Percentiles rank a stretch among this genome's conserved stretches.
Conservation (phyloP, 495 filamentous ascomycete genomes). For the Aspergillus panamensis region DNA sequence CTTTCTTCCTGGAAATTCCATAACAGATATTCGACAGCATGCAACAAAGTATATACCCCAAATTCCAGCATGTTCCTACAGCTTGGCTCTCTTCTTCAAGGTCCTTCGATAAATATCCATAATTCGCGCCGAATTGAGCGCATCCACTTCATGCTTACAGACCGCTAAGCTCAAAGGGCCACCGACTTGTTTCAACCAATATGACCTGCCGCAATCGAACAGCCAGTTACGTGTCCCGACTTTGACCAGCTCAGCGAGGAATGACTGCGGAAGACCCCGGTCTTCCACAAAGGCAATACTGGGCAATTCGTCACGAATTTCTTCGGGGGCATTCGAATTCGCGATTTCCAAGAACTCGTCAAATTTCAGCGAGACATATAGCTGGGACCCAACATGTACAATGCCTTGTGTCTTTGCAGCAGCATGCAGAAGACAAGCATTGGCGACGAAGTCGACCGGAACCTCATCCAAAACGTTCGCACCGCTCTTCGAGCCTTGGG, state of each 20-base stretch:
- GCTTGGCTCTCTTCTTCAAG: slow-evolving; percentile 17
- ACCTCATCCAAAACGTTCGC: slow-evolving; percentile 40
- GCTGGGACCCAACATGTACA: slow-evolving; percentile 32
- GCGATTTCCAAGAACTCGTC: slow-evolving; percentile 29
- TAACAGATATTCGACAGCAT: not conserved
- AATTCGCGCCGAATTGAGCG: slow-evolving; percentile 24
- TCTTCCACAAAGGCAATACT: slow-evolving; percentile 32
- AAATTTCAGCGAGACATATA: slow-evolving; percentile 32
- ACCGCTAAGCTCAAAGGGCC: slow-evolving; percentile 31
- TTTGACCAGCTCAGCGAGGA: slow-evolving; percentile 35
- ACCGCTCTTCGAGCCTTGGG: slow-evolving; percentile 30
- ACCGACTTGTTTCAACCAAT: slow-evolving; percentile 34
- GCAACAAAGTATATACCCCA: not conserved
- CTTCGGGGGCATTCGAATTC: slow-evolving; percentile 21
- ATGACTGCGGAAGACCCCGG: slow-evolving; percentile 26
- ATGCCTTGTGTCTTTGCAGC: slow-evolving; percentile 34
- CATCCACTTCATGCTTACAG: slow-evolving; percentile 30
- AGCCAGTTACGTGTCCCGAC: slow-evolving; percentile 36
- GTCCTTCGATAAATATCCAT: slow-evolving; percentile 19
- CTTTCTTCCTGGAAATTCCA: not conserved
- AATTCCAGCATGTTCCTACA: not conserved
- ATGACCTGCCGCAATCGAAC: slow-evolving; percentile 38
- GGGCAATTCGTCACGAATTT: slow-evolving; percentile 24
- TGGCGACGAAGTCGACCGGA: slow-evolving; percentile 41
- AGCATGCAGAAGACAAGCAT: slow-evolving; percentile 37